Conservation (phyloP, 805 yeast genomes). For the Candida xiaguanensis region DNA sequence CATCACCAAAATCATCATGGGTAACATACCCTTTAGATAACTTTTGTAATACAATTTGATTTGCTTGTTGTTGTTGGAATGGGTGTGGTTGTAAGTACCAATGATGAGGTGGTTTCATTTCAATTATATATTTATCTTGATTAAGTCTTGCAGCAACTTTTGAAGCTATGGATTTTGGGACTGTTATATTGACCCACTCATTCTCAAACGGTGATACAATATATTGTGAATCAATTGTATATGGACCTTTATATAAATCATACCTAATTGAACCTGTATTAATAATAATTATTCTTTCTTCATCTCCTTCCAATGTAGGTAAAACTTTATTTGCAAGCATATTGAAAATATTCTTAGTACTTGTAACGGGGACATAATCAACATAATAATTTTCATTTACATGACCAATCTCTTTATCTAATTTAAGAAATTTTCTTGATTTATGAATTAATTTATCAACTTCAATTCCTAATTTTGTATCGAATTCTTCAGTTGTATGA, state of each 20-base stretch:
- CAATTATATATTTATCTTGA: slow-evolving; percentile 44
- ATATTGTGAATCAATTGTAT: slow-evolving; percentile 73
- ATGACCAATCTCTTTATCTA: slow-evolving; percentile 57
- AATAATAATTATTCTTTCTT: slow-evolving; percentile 49
- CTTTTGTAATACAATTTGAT: slow-evolving; percentile 7
- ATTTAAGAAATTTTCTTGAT: slow-evolving; percentile 45
- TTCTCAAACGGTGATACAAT: slow-evolving; percentile 84
- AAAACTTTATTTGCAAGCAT: slow-evolving; percentile 58
- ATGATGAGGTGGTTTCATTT: slow-evolving; percentile 24
- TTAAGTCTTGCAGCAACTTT: slow-evolving; percentile 56
- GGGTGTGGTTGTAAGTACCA: no score
- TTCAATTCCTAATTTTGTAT: slow-evolving; percentile 51
- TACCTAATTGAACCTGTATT: slow-evolving; percentile 89
- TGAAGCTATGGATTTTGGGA: slow-evolving; percentile 58
- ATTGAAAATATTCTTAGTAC: slow-evolving; percentile 51
- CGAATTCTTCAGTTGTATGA: slow-evolving; percentile 49
- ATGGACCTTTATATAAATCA: slow-evolving; percentile 81
- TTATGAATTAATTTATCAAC: slow-evolving; percentile 43
- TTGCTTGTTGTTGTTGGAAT: not conserved
- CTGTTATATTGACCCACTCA: slow-evolving; percentile 64
- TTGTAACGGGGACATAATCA: slow-evolving; percentile 56
- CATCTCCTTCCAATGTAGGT: slow-evolving; percentile 35
- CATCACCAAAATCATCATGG: slow-evolving; percentile 74
- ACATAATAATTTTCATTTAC: slow-evolving; percentile 61
- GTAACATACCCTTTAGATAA: slow-evolving; percentile 74